These are phyloP conservation scores for Areca catechu DNA, from an alignment of 176 grass and related monocot species.

Conservation along the genomic window DNA sequence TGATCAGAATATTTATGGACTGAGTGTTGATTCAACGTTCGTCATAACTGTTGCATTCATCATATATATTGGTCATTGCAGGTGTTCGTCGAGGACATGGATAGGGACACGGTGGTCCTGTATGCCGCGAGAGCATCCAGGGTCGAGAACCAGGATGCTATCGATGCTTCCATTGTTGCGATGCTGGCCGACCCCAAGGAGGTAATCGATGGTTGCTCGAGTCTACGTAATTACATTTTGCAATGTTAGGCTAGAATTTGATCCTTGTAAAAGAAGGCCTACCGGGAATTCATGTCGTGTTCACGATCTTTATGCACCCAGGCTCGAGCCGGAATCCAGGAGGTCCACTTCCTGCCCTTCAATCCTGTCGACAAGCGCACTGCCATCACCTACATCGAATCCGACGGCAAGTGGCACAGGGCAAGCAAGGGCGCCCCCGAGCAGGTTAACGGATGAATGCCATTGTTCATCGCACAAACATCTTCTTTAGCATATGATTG, in stretches of 20 bases:
- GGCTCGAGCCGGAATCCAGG: conserved; percentile 69
- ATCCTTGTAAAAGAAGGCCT: background rate
- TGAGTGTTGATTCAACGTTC: background rate
- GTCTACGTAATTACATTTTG: no score
- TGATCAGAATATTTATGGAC: no score
- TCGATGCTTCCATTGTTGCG: conserved; percentile 79
- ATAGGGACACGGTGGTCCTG: conserved; percentile 73
- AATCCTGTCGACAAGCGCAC: conserved; percentile 94
- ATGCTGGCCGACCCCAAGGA: conserved; percentile 86
- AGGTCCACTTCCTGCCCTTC: conserved; percentile 87
- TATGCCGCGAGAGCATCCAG: conserved; percentile 70
- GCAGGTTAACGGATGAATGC: conserved; percentile 12
- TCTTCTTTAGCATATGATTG: no score
- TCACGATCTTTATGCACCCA: background rate
- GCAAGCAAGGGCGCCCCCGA: conserved; percentile 87
- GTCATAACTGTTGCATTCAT: background rate
- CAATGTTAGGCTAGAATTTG: background rate
- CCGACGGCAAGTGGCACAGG: conserved; percentile 70
- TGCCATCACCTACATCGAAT: conserved; percentile 84
- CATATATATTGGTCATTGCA: background rate
- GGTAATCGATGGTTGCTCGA: background rate
- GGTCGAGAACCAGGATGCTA: conserved; percentile 95
- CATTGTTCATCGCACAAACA: no score
- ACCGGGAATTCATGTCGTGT: background rate
- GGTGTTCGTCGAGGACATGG: conserved; percentile 56